These are phyloP conservation scores for Diplodia scrobiculata DNA, from an alignment of 2,329 filamentous ascomycete genomes.

Conservation along the genomic window DNA sequence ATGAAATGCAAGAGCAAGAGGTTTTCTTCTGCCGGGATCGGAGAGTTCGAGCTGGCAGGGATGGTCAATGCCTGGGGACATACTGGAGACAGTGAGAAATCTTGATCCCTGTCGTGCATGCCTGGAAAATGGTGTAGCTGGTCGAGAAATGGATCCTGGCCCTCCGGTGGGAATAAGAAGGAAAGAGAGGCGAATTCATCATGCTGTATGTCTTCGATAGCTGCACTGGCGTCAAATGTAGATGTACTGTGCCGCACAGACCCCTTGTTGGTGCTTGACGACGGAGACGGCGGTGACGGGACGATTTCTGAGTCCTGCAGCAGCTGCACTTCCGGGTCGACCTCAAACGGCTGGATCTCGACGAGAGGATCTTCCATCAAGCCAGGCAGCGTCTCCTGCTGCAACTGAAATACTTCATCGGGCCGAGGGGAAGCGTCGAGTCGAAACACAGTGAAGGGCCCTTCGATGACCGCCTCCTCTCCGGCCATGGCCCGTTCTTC, in stretches of 20 bases:
- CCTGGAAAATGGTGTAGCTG: neutral
- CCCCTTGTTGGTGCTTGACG: neutral
- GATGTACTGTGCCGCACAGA: neutral
- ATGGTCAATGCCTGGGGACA: neutral
- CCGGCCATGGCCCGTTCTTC: conserved; percentile 4
- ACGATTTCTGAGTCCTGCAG: neutral
- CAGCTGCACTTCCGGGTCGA: neutral
- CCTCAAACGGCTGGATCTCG: neutral
- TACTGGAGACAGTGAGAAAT: neutral
- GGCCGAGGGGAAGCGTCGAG: neutral
- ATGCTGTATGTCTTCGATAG: neutral
- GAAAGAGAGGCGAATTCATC: neutral
- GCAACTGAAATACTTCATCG: neutral
- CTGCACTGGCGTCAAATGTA: neutral
- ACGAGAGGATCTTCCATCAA: neutral
- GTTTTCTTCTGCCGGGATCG: conserved; percentile 2
- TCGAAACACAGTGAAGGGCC: conserved; percentile 1
- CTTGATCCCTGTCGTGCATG: neutral
- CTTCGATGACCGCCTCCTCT: neutral
- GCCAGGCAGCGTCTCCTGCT: neutral
- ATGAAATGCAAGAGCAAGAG: conserved; percentile 17
- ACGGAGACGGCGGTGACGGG: neutral
- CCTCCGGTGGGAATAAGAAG: neutral
- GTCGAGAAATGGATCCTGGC: neutral
- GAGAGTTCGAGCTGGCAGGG: neutral